Base-by-base conservation (phyloP, 148 eudicot species). In the Salicornia ramosissima region DNA sequence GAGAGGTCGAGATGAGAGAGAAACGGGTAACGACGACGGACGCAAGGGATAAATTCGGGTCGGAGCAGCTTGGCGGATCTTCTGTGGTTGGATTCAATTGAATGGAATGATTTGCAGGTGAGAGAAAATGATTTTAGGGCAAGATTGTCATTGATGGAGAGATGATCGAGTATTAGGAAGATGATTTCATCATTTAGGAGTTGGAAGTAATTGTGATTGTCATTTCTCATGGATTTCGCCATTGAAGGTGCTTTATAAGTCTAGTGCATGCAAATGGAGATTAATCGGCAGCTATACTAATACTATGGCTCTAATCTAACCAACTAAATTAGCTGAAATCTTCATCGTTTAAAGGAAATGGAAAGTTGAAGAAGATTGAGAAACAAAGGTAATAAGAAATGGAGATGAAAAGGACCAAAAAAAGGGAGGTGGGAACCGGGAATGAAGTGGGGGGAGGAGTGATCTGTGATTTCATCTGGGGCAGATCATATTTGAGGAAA, bases 71-170 rank as follows among this genome's bases (percentile, higher is more conserved):
- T 85, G 34, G 83, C 73, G 71, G 76, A 54, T 47, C 70, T 82
- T 2, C 91, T 79, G 61, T 91, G 91, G 4, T 61, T 77, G 30
- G 95, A 86, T 67, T 91, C 97, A 19, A 69, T 53, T 0, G 71
- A 21, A 65, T 82, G 49, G 62, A 91, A 85, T 4, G 80, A 78
- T 64, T 74, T 85, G 69, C 81, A 83, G 30, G 76, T 79, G 12
- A 82, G 80, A 18, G 97, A 88, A 68, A 91, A 86, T 10, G 95
- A 83, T 61, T 91, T 91, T 5, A 45, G 65, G 69, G 86, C 78
- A 42, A 59, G 26, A 36, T 87, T 89, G 83, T 79, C 69, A 5
- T 79, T 73, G 2, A 57, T 10, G 45, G 68, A 10, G 42, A 91
- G 80, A 26, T 59, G 62, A 54, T 85, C 87, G 0, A 88, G 85